Conservation (phyloP, 768 basidiomycete species). For the Boletus vermiculosoides region DNA sequence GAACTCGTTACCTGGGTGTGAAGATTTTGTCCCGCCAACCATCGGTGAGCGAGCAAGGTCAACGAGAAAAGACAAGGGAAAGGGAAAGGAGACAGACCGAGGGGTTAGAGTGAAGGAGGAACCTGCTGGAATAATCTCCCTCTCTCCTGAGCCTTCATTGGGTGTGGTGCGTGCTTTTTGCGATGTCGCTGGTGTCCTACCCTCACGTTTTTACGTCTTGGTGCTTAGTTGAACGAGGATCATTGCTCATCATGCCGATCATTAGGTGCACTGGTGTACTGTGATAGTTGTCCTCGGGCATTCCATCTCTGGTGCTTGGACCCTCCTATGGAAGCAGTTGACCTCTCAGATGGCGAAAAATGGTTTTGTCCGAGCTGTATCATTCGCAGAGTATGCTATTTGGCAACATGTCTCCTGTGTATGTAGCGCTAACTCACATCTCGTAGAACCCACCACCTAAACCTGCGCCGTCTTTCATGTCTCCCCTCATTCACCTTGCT, state of each 20-base stretch:
- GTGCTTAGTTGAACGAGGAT: conserved; percentile 63
- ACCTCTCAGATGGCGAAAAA: conserved; percentile 75
- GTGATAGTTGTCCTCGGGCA: conserved; percentile 93
- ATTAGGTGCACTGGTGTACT: conserved; percentile 85
- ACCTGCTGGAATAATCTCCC: conserved; percentile 33
- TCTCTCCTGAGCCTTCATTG: conserved; percentile 36
- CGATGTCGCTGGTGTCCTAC: conserved; percentile 2
- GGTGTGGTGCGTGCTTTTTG: conserved; percentile 36
- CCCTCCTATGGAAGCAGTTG: conserved; percentile 87
- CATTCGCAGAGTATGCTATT: conserved; percentile 56
- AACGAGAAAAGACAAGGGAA: conserved; percentile 45
- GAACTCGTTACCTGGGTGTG: conserved; percentile 43
- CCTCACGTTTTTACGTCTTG: conserved; percentile 16
- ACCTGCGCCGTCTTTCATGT: conserved; percentile 67
- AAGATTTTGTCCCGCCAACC: conserved; percentile 24
- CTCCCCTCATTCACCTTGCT: conserved; percentile 68
- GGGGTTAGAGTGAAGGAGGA: conserved; percentile 47
- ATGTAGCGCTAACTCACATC: conserved; percentile 13
- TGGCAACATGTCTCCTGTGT: background rate
- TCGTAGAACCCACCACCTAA: conserved; percentile 59
- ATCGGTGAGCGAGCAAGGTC: conserved; percentile 28
- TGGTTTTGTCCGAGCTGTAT: conserved; percentile 80
- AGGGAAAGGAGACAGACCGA: conserved; percentile 43
- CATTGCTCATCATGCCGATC: conserved; percentile 85
- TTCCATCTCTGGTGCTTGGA: conserved; percentile 98